A percentile compares a stretch with the other conserved stretches of the same genome.
phyloP scores from a whole-genome alignment of 1,284 basidiomycete species.

The Ganoderma lingzhi region DNA sequence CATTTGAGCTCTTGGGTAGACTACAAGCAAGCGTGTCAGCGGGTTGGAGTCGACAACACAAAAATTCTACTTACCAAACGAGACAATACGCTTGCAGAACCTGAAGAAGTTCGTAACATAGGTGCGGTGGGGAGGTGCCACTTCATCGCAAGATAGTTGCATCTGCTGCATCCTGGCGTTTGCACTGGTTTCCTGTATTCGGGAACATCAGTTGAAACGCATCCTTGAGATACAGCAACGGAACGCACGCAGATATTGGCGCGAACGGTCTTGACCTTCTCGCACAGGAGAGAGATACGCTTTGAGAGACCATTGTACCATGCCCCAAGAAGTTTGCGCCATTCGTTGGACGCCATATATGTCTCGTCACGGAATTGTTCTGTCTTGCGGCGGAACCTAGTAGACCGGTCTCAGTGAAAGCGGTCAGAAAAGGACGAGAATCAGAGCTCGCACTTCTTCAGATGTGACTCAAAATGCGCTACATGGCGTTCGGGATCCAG shows the following conservation, averaged over 20 bases:
- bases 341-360: background rate
- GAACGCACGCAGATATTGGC: background rate
- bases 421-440: background rate
- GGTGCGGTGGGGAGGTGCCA: background rate
- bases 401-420: background rate
- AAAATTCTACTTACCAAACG: too few relatives aligned
- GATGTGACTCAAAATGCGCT: constrained; percentile 17
- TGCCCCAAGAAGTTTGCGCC: background rate
- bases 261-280: background rate
- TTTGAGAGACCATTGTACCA: constrained; percentile 4
- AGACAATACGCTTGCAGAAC: background rate
- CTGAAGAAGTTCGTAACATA: background rate
- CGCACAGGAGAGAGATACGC: background rate
- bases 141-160: background rate
- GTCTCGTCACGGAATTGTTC: constrained; percentile 2
- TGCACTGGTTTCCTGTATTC: background rate
- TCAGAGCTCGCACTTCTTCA: background rate
- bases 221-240: too few relatives aligned
- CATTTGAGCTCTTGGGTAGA: too few relatives aligned
- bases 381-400: background rate
- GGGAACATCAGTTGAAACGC: background rate
- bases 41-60: too few relatives aligned
- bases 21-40: too few relatives aligned
- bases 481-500: constrained; percentile 32
- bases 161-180: background rate